phyloP scores from a whole-genome alignment of 2,329 filamentous ascomycete genomes.

The Pseudohalonectria lignicola region DNA sequence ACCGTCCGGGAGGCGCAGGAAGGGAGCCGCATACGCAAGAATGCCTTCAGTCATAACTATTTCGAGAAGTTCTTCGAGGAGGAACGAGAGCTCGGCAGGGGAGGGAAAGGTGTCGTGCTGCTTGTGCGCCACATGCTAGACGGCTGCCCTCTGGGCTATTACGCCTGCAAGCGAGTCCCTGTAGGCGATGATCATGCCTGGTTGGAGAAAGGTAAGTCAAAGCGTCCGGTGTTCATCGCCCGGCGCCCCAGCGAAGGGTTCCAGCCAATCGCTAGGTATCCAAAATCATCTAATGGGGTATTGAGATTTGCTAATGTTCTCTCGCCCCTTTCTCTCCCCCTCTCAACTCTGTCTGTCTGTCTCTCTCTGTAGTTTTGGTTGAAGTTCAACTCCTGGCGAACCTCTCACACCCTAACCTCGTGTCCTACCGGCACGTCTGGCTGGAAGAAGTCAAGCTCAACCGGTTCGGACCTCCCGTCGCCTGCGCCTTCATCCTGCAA shows the following conservation, averaged over 20 bases:
- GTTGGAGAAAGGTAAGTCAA: slow-evolving; percentile 62
- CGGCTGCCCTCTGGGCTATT: slow-evolving; percentile 59
- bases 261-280: too few relatives aligned
- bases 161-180: slow-evolving; percentile 91
- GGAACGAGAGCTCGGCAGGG: slow-evolving; percentile 73
- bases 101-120: slow-evolving; percentile 89
- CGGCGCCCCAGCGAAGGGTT: too few relatives aligned
- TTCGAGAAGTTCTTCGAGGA: slow-evolving; percentile 91
- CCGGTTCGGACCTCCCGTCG: slow-evolving; percentile 81
- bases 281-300: too few relatives aligned
- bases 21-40: slow-evolving; percentile 65
- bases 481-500: slow-evolving; percentile 92
- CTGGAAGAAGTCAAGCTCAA: slow-evolving; percentile 78
- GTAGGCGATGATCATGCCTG: slow-evolving; percentile 91
- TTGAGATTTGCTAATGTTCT: too few relatives aligned
- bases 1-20: slow-evolving; percentile 22
- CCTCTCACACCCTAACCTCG: slow-evolving; percentile 86
- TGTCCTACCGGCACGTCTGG: slow-evolving; percentile 97
- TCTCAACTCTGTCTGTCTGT: too few relatives aligned
- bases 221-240: too few relatives aligned
- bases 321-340: too few relatives aligned
- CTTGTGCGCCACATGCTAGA: slow-evolving; percentile 91
- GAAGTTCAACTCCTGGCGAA: slow-evolving; percentile 90
- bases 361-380: slow-evolving; percentile 53
- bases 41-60: slow-evolving; percentile 86